Percentiles rank a stretch among this genome's conserved stretches.
These are phyloP conservation scores for Euphorbia tirucalli DNA, from an alignment of 345 rosid species.

Conservation along the genomic window DNA sequence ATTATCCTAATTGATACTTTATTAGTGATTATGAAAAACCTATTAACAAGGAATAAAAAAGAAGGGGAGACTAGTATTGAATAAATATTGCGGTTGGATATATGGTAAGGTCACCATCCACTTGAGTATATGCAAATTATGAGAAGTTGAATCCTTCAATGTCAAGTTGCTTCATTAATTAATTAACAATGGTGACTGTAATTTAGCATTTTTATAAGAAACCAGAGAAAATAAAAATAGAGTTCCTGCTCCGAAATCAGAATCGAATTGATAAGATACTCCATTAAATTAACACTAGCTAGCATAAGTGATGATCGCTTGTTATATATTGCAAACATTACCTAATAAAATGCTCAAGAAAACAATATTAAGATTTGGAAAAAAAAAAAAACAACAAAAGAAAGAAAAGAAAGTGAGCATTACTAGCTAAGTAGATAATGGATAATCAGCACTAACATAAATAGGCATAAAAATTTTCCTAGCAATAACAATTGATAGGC, in stretches of 20 bases:
- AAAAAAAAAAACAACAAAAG: slow-evolving; percentile 1
- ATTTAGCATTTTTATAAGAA: no score
- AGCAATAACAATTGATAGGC: slow-evolving; percentile 23
- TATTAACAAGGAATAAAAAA: no score
- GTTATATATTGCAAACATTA: not conserved
- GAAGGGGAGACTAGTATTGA: no score
- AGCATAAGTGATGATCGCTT: not conserved
- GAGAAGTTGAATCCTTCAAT: no score
- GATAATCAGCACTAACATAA: slow-evolving; percentile 20
- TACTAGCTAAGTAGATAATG: not conserved
- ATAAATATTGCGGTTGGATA: no score
- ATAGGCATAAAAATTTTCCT: slow-evolving; percentile 1
- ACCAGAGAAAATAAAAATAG: slow-evolving; percentile 1
- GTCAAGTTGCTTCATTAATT: no score
- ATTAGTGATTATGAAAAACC: no score
- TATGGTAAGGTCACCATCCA: no score
- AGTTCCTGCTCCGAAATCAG: not conserved
- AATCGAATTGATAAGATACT: not conserved
- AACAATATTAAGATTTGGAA: not conserved
- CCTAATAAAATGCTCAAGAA: not conserved
- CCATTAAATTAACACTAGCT: not conserved
- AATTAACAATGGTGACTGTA: no score
- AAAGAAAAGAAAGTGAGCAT: not conserved
- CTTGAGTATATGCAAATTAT: no score
- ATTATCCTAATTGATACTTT: no score